Percentiles rank a stretch among this genome's conserved stretches.
Conservation (phyloP, 2,329 filamentous ascomycete genomes). For the Alternaria rosae region DNA sequence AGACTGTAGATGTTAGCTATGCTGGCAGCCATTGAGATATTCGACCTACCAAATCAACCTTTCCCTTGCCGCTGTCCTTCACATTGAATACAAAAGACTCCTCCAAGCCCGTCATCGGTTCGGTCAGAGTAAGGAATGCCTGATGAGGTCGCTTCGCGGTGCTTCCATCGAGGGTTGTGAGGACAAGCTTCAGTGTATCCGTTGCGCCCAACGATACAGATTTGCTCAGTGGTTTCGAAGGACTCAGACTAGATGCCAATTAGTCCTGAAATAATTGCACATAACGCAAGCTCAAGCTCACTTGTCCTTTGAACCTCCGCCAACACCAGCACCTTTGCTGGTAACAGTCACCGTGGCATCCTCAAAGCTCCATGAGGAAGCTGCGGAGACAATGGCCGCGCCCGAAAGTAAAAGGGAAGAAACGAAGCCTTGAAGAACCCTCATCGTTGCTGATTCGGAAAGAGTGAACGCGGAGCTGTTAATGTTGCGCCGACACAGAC, state of each 20-base stretch:
- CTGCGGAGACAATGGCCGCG: constrained; percentile 56
- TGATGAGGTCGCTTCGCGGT: constrained; percentile 88
- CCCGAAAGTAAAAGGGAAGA: constrained; percentile 53
- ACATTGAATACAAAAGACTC: constrained; percentile 83
- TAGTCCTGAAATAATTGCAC: not conserved
- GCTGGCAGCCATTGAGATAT: constrained; percentile 10
- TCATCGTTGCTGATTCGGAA: constrained; percentile 48
- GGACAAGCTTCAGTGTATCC: constrained; percentile 80
- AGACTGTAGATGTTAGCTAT: constrained; percentile 63
- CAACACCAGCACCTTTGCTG: constrained; percentile 64
- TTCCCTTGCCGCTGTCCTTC: constrained; percentile 87
- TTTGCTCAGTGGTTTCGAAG: constrained; percentile 66
- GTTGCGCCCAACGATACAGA: constrained; percentile 69
- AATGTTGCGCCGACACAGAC: constrained; percentile 23
- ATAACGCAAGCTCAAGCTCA: constrained; percentile 51
- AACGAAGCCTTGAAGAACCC: constrained; percentile 52
- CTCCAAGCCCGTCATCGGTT: constrained; percentile 78
- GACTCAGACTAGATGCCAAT: constrained; percentile 47
- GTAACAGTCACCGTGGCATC: constrained; percentile 73
- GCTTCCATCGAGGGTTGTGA: constrained; percentile 82
- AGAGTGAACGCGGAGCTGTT: constrained; percentile 37
- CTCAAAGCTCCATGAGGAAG: constrained; percentile 73
- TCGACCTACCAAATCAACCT: constrained; percentile 77
- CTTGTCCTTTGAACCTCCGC: constrained; percentile 68
- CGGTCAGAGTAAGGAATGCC: constrained; percentile 84